Base-by-base conservation (phyloP, 257 asterid species). In the Fraxinus cuspidata region DNA sequence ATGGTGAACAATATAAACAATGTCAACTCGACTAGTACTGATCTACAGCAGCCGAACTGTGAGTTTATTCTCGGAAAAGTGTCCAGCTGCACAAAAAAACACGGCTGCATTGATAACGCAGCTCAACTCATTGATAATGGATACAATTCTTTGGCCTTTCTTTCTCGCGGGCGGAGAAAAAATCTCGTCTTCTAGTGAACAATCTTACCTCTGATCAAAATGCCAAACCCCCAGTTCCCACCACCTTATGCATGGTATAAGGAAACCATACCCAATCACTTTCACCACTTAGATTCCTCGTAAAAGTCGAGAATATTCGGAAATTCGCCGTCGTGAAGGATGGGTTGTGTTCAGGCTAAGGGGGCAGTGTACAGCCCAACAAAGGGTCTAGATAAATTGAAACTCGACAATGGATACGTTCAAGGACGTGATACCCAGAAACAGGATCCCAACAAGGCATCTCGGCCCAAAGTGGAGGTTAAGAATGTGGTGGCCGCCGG, bases 301-400 rank as follows among this genome's bases (percentile, higher is more conserved):
- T 18, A 77, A 21, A 60, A 4, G 42, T 71, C 13, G 51, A 78
- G 65, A 49, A 19, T 64, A 88, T 73, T 80, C 67, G 72, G 80
- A 37, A 82, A 81, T 42, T 79, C 88, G 76, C 78, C 79, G 75
- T 77, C 65, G 82, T 42, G 67, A 72, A 58, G 51, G 74, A 92
- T 92, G 97, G 97, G 97, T 5, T 89, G 96, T 32, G 87, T 88
- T 73, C 91, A 73, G 81, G 81, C 72, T 28, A 89, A 80, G 75
- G 83, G 64, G 32, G 8, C 47, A 65, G 25, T 37, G 3, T 2
- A 34, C 71, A 74, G 88, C 7, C 80, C 82, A 0, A n/a, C 63
- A 3, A 56, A 74, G 21, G 68, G 68, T 60, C 79, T 89, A n/a
- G 86, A 84, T 31, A 80, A 75, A 71, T 56, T 88, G 82, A 92